phyloP scores from a whole-genome alignment of 2,329 filamentous ascomycete species.

The Xenosphaeropsis pyriputrescens region DNA sequence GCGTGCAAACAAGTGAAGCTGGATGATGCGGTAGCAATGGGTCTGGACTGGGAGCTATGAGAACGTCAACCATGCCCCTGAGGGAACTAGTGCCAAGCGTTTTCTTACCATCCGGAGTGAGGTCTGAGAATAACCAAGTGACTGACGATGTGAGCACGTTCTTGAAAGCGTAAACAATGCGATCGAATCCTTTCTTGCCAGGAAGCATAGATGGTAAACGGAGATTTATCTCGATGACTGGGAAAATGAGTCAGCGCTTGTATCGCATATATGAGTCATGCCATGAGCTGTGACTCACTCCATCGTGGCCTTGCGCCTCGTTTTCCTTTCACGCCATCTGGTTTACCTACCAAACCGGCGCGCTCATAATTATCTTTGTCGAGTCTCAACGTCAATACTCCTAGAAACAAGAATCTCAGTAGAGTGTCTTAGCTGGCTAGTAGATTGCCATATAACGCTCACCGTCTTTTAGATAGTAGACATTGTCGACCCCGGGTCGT shows the following conservation, averaged over 20 bases:
- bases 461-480: conserved; percentile 60
- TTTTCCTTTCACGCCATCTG: conserved; percentile 41
- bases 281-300: conserved; percentile 42
- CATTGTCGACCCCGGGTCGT: conserved; percentile 50
- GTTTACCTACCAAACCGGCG: conserved; percentile 63
- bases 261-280: not conserved
- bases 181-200: conserved; percentile 71
- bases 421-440: not conserved
- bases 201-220: conserved; percentile 61
- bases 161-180: conserved; percentile 63
- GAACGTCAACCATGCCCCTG: too few species aligned
- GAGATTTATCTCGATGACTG: conserved; percentile 68
- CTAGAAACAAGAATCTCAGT: conserved; percentile 24
- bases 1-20: conserved; percentile 23
- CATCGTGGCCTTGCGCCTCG: conserved; percentile 55
- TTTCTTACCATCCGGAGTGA: conserved; percentile 29
- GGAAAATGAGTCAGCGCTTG: not conserved
- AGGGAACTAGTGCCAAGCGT: too few species aligned
- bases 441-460: conserved; percentile 7
- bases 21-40: conserved; percentile 31
- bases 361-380: conserved; percentile 73
- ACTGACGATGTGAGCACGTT: conserved; percentile 55
- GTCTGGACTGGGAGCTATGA: conserved; percentile 14
- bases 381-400: conserved; percentile 60
- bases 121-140: conserved; percentile 68